Base-by-base conservation (phyloP, 345 rosid genomes). In the Alliaria petiolata region DNA sequence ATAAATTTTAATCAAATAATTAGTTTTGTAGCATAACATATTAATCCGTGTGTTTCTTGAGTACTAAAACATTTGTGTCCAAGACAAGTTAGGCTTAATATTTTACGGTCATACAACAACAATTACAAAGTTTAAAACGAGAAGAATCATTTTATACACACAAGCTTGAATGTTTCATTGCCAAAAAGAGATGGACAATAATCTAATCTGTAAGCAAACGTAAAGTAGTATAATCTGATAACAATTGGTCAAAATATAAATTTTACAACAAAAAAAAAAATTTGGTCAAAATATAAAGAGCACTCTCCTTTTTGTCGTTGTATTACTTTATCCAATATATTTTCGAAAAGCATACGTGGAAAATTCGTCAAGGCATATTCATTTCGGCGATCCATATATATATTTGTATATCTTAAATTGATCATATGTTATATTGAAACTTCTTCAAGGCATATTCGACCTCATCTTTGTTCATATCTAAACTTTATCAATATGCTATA, bases 381-480 rank as follows among this genome's bases (percentile, higher is more conserved):
- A n/a, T n/a, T n/a, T n/a, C 62, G 62, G 40, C 35, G 28, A n/a
- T 14, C 28, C 12, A 38, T 25, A 28, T 61, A n/a, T n/a, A 17
- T 44, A 59, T 59, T 68, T 59, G 15, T 53, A 28, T 54, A 28
- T n/a, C 25, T 25, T 51, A 33, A 28, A 51, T 20, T 9, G 28
- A 40, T 40, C 12, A 40, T 53, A 26, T 43, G 51, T 42, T 43
- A 28, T 17, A 20, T 11, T 56, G 28, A 31, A 62, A 51, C 14
- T 51, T 51, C 35, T 14, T 30, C 22, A 19, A n/a, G 68, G 58
- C 75, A 61, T 71, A 71, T 71, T 71, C 53, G 61, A 40, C 55
- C 53, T 16, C 26, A 22, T 39, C 33, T 44, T 17, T 49, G 17
- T 54, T n/a, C n/a, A 16, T 42, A 40, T 25, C 10, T 38, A 52